phyloP scores from a whole-genome alignment of 1,139 yeast species.

The Geotrichum histeridarum region DNA sequence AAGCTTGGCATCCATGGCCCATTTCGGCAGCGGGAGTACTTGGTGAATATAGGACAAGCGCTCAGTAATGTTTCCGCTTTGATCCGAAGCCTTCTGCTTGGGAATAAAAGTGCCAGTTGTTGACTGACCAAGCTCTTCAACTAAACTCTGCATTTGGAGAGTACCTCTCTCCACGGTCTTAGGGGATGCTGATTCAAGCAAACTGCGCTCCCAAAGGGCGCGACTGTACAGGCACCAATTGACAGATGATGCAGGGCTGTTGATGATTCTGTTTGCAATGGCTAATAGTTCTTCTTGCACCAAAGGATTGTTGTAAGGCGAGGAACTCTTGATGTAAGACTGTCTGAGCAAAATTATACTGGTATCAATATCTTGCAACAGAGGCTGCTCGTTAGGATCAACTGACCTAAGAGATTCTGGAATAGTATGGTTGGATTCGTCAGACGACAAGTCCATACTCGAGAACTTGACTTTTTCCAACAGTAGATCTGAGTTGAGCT shows the following conservation, averaged over 20 bases:
- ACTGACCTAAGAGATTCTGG: constrained; percentile 52
- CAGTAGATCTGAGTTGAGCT: constrained; percentile 70
- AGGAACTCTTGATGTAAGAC: constrained; percentile 57
- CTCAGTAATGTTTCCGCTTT: constrained; percentile 36
- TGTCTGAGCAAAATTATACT: constrained; percentile 67
- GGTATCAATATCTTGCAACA: constrained; percentile 62
- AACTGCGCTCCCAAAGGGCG: constrained; percentile 85
- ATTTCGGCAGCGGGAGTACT: constrained; percentile 73
- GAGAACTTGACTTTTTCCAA: constrained; percentile 63
- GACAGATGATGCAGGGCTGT: constrained; percentile 44
- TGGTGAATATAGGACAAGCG: constrained; percentile 70
- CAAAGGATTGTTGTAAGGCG: constrained; percentile 66
- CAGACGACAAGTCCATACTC: constrained; percentile 43
- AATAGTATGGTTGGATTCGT: constrained; percentile 36
- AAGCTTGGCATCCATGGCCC: constrained; percentile 75
- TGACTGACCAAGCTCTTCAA: constrained; percentile 81
- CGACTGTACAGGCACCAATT: constrained; percentile 81
- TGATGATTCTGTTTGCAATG: constrained; percentile 64
- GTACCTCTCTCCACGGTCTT: constrained; percentile 92
- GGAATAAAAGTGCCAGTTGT: constrained; percentile 55
- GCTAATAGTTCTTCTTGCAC: constrained; percentile 82
- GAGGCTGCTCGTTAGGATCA: constrained; percentile 82
- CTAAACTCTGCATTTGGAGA: constrained; percentile 84
- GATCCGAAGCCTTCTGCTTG: constrained; percentile 33
- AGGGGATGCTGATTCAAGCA: constrained; percentile 72